These are phyloP conservation scores for Tilletia setariae DNA, from an alignment of 1,284 basidiomycete genomes.

Conservation along the genomic window DNA sequence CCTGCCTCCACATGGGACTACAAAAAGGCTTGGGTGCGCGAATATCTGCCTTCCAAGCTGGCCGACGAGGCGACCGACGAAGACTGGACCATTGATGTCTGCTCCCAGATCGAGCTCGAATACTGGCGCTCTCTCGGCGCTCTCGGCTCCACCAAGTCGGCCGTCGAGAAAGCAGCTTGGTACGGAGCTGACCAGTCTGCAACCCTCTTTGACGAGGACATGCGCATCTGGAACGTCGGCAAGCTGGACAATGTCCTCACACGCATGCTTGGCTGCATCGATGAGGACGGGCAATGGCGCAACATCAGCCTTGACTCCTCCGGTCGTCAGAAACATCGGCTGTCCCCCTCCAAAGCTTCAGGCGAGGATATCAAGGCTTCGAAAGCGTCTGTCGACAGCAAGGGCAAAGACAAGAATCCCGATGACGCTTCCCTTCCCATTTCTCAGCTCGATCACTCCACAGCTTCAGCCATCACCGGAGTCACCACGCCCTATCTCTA, in stretches of 20 bases:
- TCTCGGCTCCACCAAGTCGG: background rate
- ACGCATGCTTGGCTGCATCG: slow-evolving; percentile 59
- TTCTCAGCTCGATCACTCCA: background rate
- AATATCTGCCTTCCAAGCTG: slow-evolving; percentile 26
- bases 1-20: slow-evolving; percentile 41
- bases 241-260: slow-evolving; percentile 80
- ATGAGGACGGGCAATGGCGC: background rate
- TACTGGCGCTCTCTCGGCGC: slow-evolving; percentile 89
- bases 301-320: background rate
- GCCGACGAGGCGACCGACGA: slow-evolving; percentile 19
- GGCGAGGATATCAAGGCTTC: slow-evolving; percentile 59
- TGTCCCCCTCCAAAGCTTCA: background rate
- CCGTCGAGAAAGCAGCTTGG: slow-evolving; percentile 72
- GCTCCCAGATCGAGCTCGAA: slow-evolving; percentile 78
- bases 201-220: slow-evolving; percentile 78
- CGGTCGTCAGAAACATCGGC: too few relatives aligned
- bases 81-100: slow-evolving; percentile 58
- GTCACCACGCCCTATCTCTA: slow-evolving; percentile 98
- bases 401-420: background rate
- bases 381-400: background rate
- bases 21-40: slow-evolving; percentile 35
- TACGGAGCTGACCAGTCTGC: slow-evolving; percentile 93
- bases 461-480: slow-evolving; percentile 65
- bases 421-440: background rate
- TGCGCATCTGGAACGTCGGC: slow-evolving; percentile 87